Evolutionary conservation across 148 eudicot species (phyloP).

Genomic region (Polygonum maritimum): DNA sequence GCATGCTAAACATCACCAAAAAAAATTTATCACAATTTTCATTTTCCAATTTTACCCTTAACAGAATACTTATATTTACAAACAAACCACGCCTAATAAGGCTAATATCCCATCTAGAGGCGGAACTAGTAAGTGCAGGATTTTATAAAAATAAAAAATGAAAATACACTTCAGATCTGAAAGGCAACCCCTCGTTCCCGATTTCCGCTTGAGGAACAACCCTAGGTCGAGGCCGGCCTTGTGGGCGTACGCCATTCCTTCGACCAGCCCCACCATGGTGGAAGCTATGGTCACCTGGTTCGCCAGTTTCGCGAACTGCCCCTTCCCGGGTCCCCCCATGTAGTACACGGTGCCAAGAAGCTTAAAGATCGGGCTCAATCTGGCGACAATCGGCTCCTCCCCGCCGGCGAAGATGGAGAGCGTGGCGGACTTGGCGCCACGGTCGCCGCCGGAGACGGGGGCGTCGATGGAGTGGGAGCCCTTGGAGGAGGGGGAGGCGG

Average conservation of each 20-base stretch:
- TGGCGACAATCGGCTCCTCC: constrained; percentile 23
- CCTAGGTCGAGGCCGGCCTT: constrained; percentile 45
- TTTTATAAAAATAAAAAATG: too few relatives aligned
- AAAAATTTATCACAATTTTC: too few relatives aligned
- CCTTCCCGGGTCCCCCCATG: constrained; percentile 94
- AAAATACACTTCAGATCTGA: too few relatives aligned
- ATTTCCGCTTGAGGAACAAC: constrained; percentile 30
- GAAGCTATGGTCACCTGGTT: constrained; percentile 76
- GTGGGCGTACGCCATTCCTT: constrained; percentile 70
- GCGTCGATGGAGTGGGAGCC: constrained; percentile 62
- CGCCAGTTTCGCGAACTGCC: constrained; percentile 71
- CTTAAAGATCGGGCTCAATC: constrained; percentile 39
- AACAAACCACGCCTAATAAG: too few relatives aligned
- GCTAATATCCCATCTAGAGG: too few relatives aligned
- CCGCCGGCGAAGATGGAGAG: constrained; percentile 91
- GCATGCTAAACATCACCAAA: too few relatives aligned
- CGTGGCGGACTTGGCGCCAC: constrained; percentile 50
- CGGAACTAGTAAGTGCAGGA: too few relatives aligned
- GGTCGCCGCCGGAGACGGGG: constrained; percentile 93
- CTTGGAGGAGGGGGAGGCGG: constrained; percentile 29
- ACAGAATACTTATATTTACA: too few relatives aligned
- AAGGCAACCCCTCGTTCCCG: too few relatives aligned
- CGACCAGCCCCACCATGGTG: constrained; percentile 69
- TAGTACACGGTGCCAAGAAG: constrained; percentile 58
- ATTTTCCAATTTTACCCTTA: too few relatives aligned